Percentiles rank a stretch among this genome's conserved stretches.
These are phyloP conservation scores for Puccinia horiana DNA, from an alignment of 1,284 basidiomycete genomes.

Conservation along the genomic window DNA sequence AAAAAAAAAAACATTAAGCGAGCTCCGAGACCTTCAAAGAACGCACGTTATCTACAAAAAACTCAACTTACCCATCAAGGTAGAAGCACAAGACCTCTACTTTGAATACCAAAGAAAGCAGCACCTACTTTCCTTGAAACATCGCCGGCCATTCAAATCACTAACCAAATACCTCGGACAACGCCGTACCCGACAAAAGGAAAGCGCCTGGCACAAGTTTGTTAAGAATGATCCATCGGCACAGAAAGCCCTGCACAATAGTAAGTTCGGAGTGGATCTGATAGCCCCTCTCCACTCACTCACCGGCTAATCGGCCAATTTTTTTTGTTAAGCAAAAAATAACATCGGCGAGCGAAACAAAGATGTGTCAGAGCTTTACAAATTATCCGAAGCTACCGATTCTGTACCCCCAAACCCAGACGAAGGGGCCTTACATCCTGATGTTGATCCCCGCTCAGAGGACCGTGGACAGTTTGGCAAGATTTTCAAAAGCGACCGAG, in stretches of 20 bases:
- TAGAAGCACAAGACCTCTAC: background rate
- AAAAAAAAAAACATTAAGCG: background rate
- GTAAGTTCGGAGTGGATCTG: background rate
- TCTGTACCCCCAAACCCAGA: background rate
- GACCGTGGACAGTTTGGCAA: background rate
- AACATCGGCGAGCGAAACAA: background rate
- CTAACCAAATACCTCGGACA: conserved; percentile 10
- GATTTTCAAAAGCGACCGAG: background rate
- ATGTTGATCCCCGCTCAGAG: background rate
- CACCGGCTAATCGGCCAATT: background rate
- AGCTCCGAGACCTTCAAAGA: background rate
- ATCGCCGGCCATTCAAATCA: background rate
- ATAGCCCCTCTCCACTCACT: background rate
- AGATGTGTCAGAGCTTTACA: background rate
- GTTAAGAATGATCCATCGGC: background rate
- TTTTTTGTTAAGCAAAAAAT: background rate
- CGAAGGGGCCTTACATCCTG: background rate
- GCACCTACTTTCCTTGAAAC: background rate
- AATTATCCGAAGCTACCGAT: background rate
- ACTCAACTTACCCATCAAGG: background rate
- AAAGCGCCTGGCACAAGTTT: background rate
- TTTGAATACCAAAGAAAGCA: conserved; percentile 16
- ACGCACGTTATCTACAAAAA: background rate
- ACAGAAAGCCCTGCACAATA: background rate
- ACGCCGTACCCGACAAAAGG: background rate